Conservation (phyloP, 306 rosid genomes). For the Geum urbanum region DNA sequence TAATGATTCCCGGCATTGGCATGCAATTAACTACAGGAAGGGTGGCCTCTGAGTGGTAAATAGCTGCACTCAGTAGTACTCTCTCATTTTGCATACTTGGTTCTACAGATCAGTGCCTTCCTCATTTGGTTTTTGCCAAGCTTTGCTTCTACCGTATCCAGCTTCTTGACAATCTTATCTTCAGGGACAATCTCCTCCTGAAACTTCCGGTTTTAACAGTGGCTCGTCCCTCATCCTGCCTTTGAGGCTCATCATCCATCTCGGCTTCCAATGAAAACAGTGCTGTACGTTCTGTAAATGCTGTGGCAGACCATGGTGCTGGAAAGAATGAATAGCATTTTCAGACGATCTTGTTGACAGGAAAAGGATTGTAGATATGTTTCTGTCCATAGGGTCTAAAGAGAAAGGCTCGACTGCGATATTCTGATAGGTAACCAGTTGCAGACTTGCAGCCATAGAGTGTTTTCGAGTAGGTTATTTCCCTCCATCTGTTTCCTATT, state of each 20-base stretch:
- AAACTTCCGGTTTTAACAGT: constrained; percentile 34
- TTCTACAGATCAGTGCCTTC: constrained; percentile 18
- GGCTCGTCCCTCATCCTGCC: constrained; percentile 42
- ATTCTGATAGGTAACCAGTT: constrained; percentile 18
- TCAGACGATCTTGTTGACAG: constrained; percentile 21
- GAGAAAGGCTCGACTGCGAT: neutral
- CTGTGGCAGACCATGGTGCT: constrained; percentile 25
- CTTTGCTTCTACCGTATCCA: constrained; percentile 25
- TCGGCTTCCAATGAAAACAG: constrained; percentile 19
- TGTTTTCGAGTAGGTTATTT: constrained; percentile 28
- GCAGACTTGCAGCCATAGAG: constrained; percentile 20
- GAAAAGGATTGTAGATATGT: constrained; percentile 9
- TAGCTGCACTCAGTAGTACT: constrained; percentile 2
- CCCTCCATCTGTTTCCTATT: constrained; percentile 7
- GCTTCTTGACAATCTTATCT: constrained; percentile 37
- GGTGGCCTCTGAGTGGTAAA: constrained; percentile 40
- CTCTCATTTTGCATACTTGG: constrained; percentile 11
- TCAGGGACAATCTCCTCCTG: constrained; percentile 28
- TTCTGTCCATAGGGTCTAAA: neutral
- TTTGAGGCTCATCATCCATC: constrained; percentile 35
- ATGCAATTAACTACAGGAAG: constrained; percentile 35
- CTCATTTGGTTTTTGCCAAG: constrained; percentile 10
- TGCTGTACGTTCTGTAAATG: constrained; percentile 24
- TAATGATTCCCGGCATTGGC: constrained; percentile 27
- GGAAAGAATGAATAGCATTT: neutral